Base-by-base conservation (phyloP, 2,329 filamentous ascomycete species). In the Cladosporium sp. region DNA sequence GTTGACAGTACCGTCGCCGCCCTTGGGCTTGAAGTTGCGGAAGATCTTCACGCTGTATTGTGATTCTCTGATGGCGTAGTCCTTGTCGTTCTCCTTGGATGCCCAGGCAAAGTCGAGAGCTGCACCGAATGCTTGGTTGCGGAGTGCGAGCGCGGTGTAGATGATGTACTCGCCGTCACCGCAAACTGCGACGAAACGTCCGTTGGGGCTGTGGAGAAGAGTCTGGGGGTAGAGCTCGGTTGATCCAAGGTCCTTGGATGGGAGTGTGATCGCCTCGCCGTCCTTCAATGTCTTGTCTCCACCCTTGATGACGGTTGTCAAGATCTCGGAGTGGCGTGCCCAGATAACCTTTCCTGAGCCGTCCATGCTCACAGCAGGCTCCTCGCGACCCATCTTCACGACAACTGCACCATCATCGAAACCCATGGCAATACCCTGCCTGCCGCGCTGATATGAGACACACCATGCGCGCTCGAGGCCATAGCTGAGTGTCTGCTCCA, bases 111-210 rank as follows among this genome's bases (percentile, higher is more conserved):
- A 99, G 80, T 99, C 95, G 62, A 98, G 82, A 7, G 94, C 95
- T 49, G 92, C 93, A 26, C 95, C 95, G 75, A 99, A 99, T 3
- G 93, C 93, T 83, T 98, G 97, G 81, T 99, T 98, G 77, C 95
- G 89, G 87, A 96, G 96, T 3, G 94, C 94, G 66, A 98, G 86
- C 65, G 95, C 93, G 32, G 95, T 98, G 82, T 98, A 98, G 74
- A 98, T 97, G 78, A 98, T 98, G 81, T 97, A 99, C 80, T 99
- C 95, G 69, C 95, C 95, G 77, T 99, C 95, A 71, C 95, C 95
- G 71, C 94, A 98, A 2, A 93, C 90, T 21, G 91, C 91, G 59
- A 95, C 92, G 72, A 95, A 95, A 68, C 93, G 88, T 61, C 93
- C 93, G 73, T 99, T 99, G 41, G 95, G 92, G n/a, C 93, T 97